A percentile compares a stretch with the other conserved stretches of the same genome.
Conservation (phyloP, 352 stramenopile genomes). For the Aphanomyces euteiches region DNA sequence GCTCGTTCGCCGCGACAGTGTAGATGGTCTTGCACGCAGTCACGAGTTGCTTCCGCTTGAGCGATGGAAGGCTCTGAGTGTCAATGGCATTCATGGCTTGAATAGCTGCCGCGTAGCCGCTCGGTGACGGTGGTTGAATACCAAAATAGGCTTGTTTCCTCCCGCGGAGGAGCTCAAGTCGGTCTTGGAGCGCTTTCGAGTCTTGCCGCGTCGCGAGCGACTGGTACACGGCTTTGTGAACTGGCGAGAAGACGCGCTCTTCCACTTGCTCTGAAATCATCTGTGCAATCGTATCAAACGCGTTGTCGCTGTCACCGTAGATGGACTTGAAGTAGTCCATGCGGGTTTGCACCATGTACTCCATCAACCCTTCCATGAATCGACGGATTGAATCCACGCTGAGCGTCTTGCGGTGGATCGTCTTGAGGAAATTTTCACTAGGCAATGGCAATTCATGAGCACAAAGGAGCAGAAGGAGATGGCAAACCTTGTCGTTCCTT, state of each 20-base stretch:
- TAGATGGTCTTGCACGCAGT: slow-evolving; percentile 83
- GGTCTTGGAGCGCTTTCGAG: slow-evolving; percentile 65
- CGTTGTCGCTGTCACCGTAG: slow-evolving; percentile 43
- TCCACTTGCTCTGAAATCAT: slow-evolving; percentile 84
- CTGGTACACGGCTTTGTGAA: slow-evolving; percentile 64
- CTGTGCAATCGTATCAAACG: slow-evolving; percentile 46
- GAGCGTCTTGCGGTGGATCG: slow-evolving; percentile 48
- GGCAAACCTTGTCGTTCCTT: slow-evolving; percentile 56
- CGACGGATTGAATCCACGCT: slow-evolving; percentile 53
- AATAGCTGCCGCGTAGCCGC: slow-evolving; percentile 55
- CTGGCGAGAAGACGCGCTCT: slow-evolving; percentile 75
- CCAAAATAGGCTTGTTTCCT: slow-evolving; percentile 84
- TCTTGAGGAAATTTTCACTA: slow-evolving; percentile 60
- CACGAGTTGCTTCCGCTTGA: slow-evolving; percentile 75
- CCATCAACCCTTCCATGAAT: slow-evolving; percentile 73
- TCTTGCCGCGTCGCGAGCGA: slow-evolving; percentile 64
- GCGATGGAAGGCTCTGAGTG: slow-evolving; percentile 71
- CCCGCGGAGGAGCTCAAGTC: slow-evolving; percentile 72
- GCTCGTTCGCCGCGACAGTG: slow-evolving; percentile 61
- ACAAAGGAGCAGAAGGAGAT: not conserved
- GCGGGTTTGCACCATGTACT: slow-evolving; percentile 78
- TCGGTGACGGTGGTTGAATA: slow-evolving; percentile 61
- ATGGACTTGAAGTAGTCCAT: slow-evolving; percentile 72
- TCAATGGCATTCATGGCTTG: slow-evolving; percentile 70
- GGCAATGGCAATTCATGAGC: not conserved